A percentile compares a stretch with the other conserved stretches of the same genome.
Evolutionary conservation across 306 rosid genomes (phyloP).

Genomic region (Crataegus laevigata): DNA sequence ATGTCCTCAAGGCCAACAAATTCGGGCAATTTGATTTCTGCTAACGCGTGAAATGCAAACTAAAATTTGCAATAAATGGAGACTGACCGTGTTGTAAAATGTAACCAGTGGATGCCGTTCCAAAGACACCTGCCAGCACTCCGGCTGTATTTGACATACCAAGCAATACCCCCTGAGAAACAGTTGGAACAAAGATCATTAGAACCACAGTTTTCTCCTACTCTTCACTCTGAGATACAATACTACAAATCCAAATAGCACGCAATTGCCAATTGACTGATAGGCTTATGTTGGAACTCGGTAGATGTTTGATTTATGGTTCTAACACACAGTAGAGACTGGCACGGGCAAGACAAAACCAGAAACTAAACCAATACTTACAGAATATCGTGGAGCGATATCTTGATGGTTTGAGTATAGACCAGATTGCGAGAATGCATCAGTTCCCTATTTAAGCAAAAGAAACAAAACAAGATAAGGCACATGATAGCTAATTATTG

Average conservation of each 20-base stretch:
- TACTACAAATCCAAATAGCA: not conserved
- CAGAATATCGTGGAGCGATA: constrained; percentile 93
- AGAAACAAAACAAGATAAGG: constrained; percentile 14
- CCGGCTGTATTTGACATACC: constrained; percentile 98
- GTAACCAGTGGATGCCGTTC: constrained; percentile 96
- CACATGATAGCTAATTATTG: not conserved
- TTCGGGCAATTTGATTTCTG: not conserved
- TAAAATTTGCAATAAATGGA: not conserved
- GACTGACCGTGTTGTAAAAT: constrained; percentile 77
- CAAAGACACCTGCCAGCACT: constrained; percentile 98
- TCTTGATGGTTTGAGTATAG: constrained; percentile 98
- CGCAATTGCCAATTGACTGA: not conserved
- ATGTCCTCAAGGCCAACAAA: not conserved
- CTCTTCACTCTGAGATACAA: not conserved
- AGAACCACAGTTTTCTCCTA: not conserved
- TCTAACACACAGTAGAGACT: not conserved
- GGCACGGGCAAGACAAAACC: not conserved
- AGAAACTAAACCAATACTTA: constrained; percentile 29
- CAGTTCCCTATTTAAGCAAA: constrained; percentile 61
- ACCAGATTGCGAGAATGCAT: constrained; percentile 97
- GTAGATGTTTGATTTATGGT: not conserved
- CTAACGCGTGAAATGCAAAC: not conserved
- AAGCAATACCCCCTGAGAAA: constrained; percentile 70
- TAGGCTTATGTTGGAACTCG: not conserved
- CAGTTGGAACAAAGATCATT: not conserved